A percentile compares a stretch with the other conserved stretches of the same genome.
These are phyloP conservation scores for Monosporascus sp. DNA, from an alignment of 2,329 filamentous ascomycete genomes.

Conservation along the genomic window DNA sequence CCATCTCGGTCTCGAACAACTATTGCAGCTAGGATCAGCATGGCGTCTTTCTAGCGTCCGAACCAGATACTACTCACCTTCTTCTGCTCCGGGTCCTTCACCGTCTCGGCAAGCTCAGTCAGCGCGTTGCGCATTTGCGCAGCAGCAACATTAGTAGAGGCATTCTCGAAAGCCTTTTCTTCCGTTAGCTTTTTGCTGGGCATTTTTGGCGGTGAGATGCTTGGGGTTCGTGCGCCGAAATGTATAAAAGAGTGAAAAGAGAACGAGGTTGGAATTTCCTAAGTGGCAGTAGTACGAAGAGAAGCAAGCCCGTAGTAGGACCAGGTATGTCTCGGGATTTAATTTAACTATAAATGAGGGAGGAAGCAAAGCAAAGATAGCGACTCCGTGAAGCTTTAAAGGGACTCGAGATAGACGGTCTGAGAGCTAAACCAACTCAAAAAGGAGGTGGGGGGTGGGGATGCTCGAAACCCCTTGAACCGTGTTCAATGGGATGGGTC, in stretches of 20 bases:
- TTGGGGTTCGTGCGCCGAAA: not conserved
- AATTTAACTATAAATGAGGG: not conserved
- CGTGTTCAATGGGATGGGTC: too few relatives aligned
- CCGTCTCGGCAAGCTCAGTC: constrained; percentile 85
- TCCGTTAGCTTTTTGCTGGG: constrained; percentile 26
- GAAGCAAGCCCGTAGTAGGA: not conserved
- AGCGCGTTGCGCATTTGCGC: constrained; percentile 99
- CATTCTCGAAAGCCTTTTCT: constrained; percentile 95
- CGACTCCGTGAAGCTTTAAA: not conserved
- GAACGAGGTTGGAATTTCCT: not conserved
- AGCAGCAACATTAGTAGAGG: constrained; percentile 93
- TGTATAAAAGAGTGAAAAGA: constrained; percentile 2
- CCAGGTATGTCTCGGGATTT: not conserved
- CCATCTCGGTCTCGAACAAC: constrained; percentile 99
- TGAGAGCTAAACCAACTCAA: too few relatives aligned
- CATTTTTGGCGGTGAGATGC: not conserved
- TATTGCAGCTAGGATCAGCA: constrained; percentile 28
- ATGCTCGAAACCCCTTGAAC: too few relatives aligned
- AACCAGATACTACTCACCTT: constrained; percentile 57
- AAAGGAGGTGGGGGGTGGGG: too few relatives aligned
- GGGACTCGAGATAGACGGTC: too few relatives aligned
- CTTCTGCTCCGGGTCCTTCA: constrained; percentile 73
- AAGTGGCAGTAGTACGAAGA: too few relatives aligned
- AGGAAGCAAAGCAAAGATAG: not conserved
- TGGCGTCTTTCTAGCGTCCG: not conserved